Conservation (phyloP, 176 grass and related monocot species). For the Aegilops tauschii region DNA sequence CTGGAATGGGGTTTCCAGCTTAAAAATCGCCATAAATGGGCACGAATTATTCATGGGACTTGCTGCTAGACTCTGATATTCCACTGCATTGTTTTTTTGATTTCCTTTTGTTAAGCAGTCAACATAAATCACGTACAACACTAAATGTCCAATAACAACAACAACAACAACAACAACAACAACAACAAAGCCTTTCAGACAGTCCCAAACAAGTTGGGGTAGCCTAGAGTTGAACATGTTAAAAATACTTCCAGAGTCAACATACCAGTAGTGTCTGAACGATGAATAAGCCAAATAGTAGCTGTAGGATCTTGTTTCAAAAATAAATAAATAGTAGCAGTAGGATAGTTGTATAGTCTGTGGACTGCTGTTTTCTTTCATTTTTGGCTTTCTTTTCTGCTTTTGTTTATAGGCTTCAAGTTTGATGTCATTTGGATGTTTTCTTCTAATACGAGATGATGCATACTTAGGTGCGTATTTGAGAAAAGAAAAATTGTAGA, state of each 20-base stretch:
- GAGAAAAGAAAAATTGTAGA: neutral
- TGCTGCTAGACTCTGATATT: neutral
- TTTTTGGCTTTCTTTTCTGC: neutral
- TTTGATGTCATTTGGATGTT: neutral
- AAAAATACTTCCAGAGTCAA: neutral
- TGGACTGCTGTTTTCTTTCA: neutral
- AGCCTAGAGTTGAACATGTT: neutral
- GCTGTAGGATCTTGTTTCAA: no score
- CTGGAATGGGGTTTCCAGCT: neutral
- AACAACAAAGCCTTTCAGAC: no score
- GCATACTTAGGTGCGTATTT: neutral
- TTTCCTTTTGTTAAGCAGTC: neutral
- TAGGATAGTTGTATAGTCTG: neutral
- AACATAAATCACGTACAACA: neutral
- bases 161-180: neutral
- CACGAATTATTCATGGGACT: neutral
- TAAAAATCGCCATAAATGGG: neutral
- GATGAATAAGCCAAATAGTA: slow-evolving; percentile 14
- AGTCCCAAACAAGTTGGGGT: no score
- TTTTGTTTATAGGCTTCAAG: neutral
- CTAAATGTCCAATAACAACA: neutral
- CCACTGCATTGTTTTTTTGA: neutral
- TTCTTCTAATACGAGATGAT: neutral
- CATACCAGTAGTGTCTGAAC: neutral
- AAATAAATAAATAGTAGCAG: neutral